Conservation (phyloP, 495 filamentous ascomycete genomes). For the Aspergillus olivimuriae region DNA sequence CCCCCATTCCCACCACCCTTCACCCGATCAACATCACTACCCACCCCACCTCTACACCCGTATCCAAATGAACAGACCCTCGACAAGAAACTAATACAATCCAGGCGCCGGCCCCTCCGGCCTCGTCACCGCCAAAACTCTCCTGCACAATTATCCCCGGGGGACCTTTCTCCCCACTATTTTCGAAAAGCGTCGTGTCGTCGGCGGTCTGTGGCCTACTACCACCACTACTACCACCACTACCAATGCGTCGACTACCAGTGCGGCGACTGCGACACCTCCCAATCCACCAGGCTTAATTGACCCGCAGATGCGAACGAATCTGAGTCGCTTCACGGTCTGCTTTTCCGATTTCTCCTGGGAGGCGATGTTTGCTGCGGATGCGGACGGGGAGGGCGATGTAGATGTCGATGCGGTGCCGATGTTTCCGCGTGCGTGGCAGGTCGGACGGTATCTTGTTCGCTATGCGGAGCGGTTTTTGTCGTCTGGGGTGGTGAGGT, state of each 20-base stretch:
- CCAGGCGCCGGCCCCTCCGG: conserved; percentile 76
- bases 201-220: conserved; percentile 69
- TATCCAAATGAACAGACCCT: no score
- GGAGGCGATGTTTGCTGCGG: conserved; percentile 39
- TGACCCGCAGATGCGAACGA: conserved; percentile 66
- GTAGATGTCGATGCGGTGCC: conserved; percentile 30
- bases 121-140: conserved; percentile 73
- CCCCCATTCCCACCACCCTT: no score
- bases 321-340: conserved; percentile 72
- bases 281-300: conserved; percentile 33
- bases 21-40: no score
- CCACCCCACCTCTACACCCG: no score
- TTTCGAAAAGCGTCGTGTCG: conserved; percentile 56
- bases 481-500: conserved; percentile 36
- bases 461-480: conserved; percentile 56
- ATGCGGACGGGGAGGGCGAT: conserved; percentile 13
- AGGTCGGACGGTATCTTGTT: conserved; percentile 69
- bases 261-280: neutral
- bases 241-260: neutral
- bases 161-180: conserved; percentile 60
- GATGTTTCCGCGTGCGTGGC: conserved; percentile 66
- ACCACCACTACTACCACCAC: neutral
- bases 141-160: conserved; percentile 53
- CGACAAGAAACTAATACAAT: neutral
- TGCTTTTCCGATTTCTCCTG: conserved; percentile 75